Evolutionary conservation across 2,329 filamentous ascomycete species (phyloP).

Genomic region (Fragosphaeria purpurea): DNA sequence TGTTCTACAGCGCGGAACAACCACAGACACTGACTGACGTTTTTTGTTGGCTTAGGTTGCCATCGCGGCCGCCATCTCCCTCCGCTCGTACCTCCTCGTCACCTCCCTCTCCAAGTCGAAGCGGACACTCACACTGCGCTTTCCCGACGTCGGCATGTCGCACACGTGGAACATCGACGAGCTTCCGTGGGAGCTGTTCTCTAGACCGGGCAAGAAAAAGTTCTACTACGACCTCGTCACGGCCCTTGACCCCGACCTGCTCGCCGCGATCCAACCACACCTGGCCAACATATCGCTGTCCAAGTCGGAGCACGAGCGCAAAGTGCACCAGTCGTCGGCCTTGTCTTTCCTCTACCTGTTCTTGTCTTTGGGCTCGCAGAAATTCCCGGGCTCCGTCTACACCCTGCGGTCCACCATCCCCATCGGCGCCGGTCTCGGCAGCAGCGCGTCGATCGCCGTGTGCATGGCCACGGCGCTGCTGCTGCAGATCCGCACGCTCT

Average conservation of each 20-base stretch:
- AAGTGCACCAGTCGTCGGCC: constrained; percentile 74
- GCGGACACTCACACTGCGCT: constrained; percentile 76
- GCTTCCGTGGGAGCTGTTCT: constrained; percentile 78
- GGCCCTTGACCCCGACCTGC: constrained; percentile 69
- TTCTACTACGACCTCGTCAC: constrained; percentile 88
- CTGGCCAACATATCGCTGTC: constrained; percentile 59
- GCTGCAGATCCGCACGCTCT: constrained; percentile 76
- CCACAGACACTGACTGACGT: constrained; percentile 6
- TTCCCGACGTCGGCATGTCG: constrained; percentile 79
- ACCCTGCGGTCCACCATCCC: constrained; percentile 90
- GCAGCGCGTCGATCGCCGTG: constrained; percentile 88
- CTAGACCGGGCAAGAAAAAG: constrained; percentile 76
- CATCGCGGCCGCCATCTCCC: constrained; percentile 87
- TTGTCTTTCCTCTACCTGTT: constrained; percentile 88
- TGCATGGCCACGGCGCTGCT: constrained; percentile 78
- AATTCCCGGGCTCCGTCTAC: constrained; percentile 74
- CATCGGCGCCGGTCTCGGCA: constrained; percentile 82
- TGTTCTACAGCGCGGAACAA: too few species aligned
- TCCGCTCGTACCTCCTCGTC: constrained; percentile 93
- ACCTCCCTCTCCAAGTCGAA: constrained; percentile 88
- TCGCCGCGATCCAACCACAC: constrained; percentile 71
- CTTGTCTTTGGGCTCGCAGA: constrained; percentile 70
- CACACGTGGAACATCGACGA: constrained; percentile 93
- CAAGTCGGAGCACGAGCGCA: constrained; percentile 60
- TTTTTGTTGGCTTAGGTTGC: constrained; percentile 49